These are phyloP conservation scores for Lactifluus piperatus DNA, from an alignment of 768 basidiomycete genomes.

Conservation along the genomic window DNA sequence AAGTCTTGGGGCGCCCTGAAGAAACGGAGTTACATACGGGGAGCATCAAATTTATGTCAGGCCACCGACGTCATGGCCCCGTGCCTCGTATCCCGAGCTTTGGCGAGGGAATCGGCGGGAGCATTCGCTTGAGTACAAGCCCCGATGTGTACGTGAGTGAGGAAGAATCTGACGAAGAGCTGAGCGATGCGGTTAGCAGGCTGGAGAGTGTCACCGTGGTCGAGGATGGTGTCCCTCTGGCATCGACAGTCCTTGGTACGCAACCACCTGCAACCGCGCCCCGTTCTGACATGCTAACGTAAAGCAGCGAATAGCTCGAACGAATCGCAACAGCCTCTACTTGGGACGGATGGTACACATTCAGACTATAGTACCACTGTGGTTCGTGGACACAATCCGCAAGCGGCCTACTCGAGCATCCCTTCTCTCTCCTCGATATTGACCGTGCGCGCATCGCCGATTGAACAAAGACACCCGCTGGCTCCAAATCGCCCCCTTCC, in stretches of 20 bases:
- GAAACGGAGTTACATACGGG: slow-evolving; percentile 76
- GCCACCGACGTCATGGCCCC: slow-evolving; percentile 46
- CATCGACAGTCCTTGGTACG: slow-evolving; percentile 3
- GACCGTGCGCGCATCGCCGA: slow-evolving; percentile 37
- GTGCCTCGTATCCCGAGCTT: slow-evolving; percentile 84
- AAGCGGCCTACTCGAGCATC: slow-evolving; percentile 25
- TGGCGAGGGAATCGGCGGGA: slow-evolving; percentile 58
- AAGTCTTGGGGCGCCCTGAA: slow-evolving; percentile 59
- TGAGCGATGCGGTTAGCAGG: slow-evolving; percentile 49
- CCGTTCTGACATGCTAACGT: background rate
- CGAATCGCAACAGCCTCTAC: slow-evolving; percentile 38
- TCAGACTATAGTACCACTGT: slow-evolving; percentile 68
- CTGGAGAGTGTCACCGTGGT: slow-evolving; percentile 44
- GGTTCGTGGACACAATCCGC: slow-evolving; percentile 41
- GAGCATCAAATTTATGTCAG: slow-evolving; percentile 75
- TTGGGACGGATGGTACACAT: slow-evolving; percentile 36
- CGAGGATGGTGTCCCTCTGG: slow-evolving; percentile 26
- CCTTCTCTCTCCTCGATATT: slow-evolving; percentile 35
- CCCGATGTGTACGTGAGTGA: slow-evolving; percentile 30
- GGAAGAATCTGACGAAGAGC: slow-evolving; percentile 61
- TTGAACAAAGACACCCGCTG: background rate
- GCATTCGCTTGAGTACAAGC: slow-evolving; percentile 35
- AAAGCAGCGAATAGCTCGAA: background rate
- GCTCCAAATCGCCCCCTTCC: slow-evolving; percentile 8
- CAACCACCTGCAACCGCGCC: slow-evolving; percentile 3